Base-by-base conservation (phyloP, 495 filamentous ascomycete genomes). In the Podospora didyma region DNA sequence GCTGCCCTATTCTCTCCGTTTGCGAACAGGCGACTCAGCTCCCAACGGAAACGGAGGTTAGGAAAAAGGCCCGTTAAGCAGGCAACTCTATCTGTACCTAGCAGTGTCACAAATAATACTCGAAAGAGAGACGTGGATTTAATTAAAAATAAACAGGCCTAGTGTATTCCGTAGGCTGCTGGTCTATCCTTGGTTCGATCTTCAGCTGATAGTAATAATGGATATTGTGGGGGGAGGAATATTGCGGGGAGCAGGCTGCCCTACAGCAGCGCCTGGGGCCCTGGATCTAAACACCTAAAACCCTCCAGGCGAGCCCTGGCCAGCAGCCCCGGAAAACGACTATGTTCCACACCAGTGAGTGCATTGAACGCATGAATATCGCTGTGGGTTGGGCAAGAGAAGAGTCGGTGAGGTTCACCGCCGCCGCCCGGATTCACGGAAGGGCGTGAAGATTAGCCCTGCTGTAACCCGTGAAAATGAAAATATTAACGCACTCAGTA, bases 351-450 rank as follows among this genome's bases (percentile, higher is more conserved):
- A n/a, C 39, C 39, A 42, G n/a, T 35, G 37, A 20, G 46, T 39
- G 55, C 55, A 48, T 42, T 26, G 23, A 58, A 52, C 49, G 49
- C 55, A 53, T 52, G 42, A 52, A 41, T 20, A 44, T 22, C 17
- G n/a, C n/a, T n/a, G n/a, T n/a, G n/a, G n/a, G 20, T 23, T 22
- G 45, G 19, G 22, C 12, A 12, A 46, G 37, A 45, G 37, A 58
- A 47, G 41, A 45, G 54, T 52, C 55, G 55, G 55, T 58, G 55
- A 58, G 39, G 39, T 37, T 50, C 46, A 56, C 54, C 47, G 55
- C 48, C 14, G 14, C 12, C 12, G 39, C n/a, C 1, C 39, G 7
- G 39, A 42, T 14, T 10, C 5, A 14, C 5, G 7, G n/a, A 42
- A 16, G n/a, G 5, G 4, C 12, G n/a, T 7, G 39, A 5, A 17